Evolutionary conservation across 495 filamentous ascomycete species (phyloP).

Genomic region (Aspergillus homomorphus): DNA sequence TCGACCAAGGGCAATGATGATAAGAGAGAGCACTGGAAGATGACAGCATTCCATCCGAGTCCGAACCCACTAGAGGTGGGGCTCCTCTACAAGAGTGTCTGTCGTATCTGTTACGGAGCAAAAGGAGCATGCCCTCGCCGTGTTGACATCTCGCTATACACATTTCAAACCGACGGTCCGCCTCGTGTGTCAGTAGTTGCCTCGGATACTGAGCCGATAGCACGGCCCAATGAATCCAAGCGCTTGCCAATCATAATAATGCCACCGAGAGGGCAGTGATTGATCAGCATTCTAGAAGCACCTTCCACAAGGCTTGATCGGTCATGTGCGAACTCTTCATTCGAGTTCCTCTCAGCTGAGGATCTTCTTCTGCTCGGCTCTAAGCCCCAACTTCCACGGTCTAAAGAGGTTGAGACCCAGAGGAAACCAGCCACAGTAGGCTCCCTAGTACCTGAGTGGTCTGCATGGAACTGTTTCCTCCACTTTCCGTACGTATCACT

Average conservation of each 20-base stretch:
- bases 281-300: constrained; percentile 1
- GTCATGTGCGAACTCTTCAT: not conserved
- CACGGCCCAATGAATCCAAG: too few species aligned
- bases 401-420: not conserved
- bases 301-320: constrained; percentile 1
- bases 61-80: too few species aligned
- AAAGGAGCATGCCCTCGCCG: too few species aligned
- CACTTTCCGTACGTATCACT: constrained; percentile 3
- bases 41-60: too few species aligned
- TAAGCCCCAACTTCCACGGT: not conserved
- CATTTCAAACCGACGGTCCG: too few species aligned
- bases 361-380: not conserved
- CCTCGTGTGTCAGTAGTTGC: too few species aligned
- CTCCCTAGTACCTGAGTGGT: not conserved
- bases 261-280: not conserved
- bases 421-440: not conserved
- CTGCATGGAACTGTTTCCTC: not conserved
- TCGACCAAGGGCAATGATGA: too few species aligned
- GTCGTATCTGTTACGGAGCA: too few species aligned
- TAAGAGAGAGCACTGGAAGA: too few species aligned
- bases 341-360: not conserved
- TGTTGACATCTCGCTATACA: too few species aligned
- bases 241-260: not conserved
- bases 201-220: not conserved
- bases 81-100: too few species aligned